phyloP scores from a whole-genome alignment of 306 rosid species.

The Psophocarpus tetragonolobus region DNA sequence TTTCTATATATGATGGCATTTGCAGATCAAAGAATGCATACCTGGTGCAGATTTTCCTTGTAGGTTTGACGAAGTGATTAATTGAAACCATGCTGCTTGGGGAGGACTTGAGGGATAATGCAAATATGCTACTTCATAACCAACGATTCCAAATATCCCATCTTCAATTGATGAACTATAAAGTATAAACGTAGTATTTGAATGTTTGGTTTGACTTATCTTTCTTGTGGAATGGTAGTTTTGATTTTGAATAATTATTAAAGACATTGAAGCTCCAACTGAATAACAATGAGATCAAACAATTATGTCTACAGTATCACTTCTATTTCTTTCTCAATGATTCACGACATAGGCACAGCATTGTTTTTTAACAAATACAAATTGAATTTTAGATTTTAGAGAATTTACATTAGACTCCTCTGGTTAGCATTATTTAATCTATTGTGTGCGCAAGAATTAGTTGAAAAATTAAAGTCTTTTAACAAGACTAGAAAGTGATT shows the following conservation, averaged over 20 bases:
- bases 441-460: not conserved
- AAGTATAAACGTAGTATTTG: conserved; percentile 10
- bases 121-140: not conserved
- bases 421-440: not conserved
- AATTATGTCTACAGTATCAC: not conserved
- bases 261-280: not conserved
- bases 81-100: not conserved
- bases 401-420: no score
- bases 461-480: not conserved
- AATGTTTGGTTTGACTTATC: conserved; percentile 39
- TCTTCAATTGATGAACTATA: not conserved
- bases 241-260: conserved; percentile 20
- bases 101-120: not conserved
- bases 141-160: not conserved
- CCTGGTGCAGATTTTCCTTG: conserved; percentile 26
- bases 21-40: conserved; percentile 18
- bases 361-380: no score
- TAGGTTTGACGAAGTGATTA: not conserved
- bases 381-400: no score
- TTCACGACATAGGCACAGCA: no score
- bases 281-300: not conserved
- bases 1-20: not conserved
- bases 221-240: conserved; percentile 33
- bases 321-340: not conserved
- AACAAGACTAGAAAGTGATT: not conserved